Evolutionary conservation across 1,139 yeast species (phyloP).

Genomic region (Blastobotrys arbuscula): DNA sequence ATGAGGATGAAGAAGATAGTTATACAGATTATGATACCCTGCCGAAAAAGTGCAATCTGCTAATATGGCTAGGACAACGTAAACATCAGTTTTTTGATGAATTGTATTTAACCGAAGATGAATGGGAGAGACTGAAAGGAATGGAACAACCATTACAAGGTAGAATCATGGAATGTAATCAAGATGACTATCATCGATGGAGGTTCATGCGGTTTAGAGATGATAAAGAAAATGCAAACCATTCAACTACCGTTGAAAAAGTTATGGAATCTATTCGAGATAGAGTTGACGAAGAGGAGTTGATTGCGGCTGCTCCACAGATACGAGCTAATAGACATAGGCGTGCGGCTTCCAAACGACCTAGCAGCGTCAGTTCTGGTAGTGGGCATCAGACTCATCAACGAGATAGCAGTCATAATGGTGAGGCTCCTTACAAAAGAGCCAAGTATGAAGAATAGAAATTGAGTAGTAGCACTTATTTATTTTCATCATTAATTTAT

Average conservation of each 20-base stretch:
- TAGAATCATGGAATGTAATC: slow-evolving; percentile 79
- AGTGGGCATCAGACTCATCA: too few relatives aligned
- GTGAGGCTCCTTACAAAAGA: slow-evolving; percentile 2
- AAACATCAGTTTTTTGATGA: slow-evolving; percentile 63
- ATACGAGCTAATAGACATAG: background rate
- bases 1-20: slow-evolving; percentile 51
- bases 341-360: slow-evolving; percentile 34
- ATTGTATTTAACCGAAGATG: slow-evolving; percentile 57
- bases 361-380: background rate
- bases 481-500: too few relatives aligned
- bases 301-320: slow-evolving; percentile 41
- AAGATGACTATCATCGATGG: slow-evolving; percentile 65
- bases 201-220: slow-evolving; percentile 82
- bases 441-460: background rate
- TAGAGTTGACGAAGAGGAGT: slow-evolving; percentile 74
- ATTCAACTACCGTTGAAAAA: slow-evolving; percentile 69
- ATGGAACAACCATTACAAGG: slow-evolving; percentile 80
- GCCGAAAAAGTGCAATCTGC: slow-evolving; percentile 55
- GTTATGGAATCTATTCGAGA: slow-evolving; percentile 81
- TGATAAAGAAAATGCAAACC: slow-evolving; percentile 87
- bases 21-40: slow-evolving; percentile 76
- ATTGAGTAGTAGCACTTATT: too few relatives aligned
- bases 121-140: slow-evolving; percentile 73
- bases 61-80: slow-evolving; percentile 75
- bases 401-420: background rate